Percentiles rank a stretch among this genome's conserved stretches.
Conservation (phyloP, 2,329 filamentous ascomycete genomes). For the Pseudogymnoascus sp. region DNA sequence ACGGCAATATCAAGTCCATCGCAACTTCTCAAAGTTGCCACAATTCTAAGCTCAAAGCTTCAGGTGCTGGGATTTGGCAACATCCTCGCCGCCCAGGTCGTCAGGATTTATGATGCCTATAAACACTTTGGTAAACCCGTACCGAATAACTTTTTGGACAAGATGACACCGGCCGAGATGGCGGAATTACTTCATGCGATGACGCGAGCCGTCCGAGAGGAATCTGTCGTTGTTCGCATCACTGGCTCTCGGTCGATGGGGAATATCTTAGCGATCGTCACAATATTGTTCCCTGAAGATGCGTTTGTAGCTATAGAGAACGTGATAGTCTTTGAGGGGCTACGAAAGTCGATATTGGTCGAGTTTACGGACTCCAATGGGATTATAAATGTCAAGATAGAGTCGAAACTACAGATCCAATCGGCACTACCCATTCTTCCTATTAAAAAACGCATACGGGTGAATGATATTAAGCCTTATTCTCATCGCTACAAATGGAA, state of each 20-base stretch:
- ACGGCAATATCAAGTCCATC: not conserved
- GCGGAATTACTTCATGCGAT: not conserved
- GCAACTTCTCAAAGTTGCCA: conserved; percentile 11
- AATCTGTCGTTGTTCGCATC: not conserved
- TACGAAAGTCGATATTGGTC: not conserved
- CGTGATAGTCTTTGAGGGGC: not conserved
- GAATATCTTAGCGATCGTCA: not conserved
- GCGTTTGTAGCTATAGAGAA: not conserved
- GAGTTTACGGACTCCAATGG: not conserved
- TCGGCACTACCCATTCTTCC: not conserved
- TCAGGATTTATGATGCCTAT: not conserved
- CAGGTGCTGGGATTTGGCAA: not conserved
- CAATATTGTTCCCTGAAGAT: not conserved
- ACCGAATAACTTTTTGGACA: not conserved
- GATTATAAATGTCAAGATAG: not conserved
- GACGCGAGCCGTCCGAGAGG: not conserved
- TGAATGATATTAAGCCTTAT: too few species aligned
- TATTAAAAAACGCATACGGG: too few species aligned
- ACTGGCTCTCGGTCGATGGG: not conserved
- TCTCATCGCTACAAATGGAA: not conserved
- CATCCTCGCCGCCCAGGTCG: not conserved
- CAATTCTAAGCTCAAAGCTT: not conserved
- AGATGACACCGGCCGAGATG: not conserved
- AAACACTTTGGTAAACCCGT: not conserved
- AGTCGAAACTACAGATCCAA: not conserved